phyloP scores from a whole-genome alignment of 2,329 filamentous ascomycete genomes.

The Colletotrichum aenigma region DNA sequence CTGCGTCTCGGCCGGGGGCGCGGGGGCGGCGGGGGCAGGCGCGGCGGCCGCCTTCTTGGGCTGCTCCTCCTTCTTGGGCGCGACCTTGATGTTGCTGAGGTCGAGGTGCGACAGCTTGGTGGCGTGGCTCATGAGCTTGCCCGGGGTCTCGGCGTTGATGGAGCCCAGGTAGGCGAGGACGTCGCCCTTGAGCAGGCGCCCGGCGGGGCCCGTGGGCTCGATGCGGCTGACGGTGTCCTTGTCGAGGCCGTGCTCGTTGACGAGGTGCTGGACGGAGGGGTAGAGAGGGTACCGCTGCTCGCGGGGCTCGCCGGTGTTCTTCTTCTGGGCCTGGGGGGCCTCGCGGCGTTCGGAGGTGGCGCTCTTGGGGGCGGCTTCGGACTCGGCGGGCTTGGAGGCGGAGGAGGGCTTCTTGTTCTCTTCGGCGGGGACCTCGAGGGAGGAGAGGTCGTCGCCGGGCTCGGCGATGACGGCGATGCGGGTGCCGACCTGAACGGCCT shows the following conservation, averaged over 20 bases:
- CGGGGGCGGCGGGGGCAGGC: slow-evolving; percentile 29
- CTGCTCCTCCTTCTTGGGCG: slow-evolving; percentile 51
- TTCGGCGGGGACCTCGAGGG: slow-evolving; percentile 77
- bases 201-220: slow-evolving; percentile 83
- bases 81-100: slow-evolving; percentile 92
- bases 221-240: slow-evolving; percentile 81
- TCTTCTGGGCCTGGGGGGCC: slow-evolving; percentile 21
- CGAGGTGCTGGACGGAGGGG: slow-evolving; percentile 83
- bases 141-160: slow-evolving; percentile 75
- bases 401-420: slow-evolving; percentile 49
- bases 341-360: slow-evolving; percentile 18
- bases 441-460: slow-evolving; percentile 76
- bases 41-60: background rate
- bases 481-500: slow-evolving; percentile 77
- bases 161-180: slow-evolving; percentile 87
- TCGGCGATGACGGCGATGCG: slow-evolving; percentile 87
- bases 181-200: slow-evolving; percentile 92
- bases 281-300: slow-evolving; percentile 75
- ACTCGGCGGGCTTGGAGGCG: slow-evolving; percentile 30
- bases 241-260: slow-evolving; percentile 79
- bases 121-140: slow-evolving; percentile 72
- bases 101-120: slow-evolving; percentile 83
- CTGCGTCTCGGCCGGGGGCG: slow-evolving; percentile 54
- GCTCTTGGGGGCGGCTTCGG: slow-evolving; percentile 27
- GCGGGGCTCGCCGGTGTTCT: slow-evolving; percentile 44